Evolutionary conservation across 305 asterid genomes (phyloP).

Genomic region (Fraxinus sp.): DNA sequence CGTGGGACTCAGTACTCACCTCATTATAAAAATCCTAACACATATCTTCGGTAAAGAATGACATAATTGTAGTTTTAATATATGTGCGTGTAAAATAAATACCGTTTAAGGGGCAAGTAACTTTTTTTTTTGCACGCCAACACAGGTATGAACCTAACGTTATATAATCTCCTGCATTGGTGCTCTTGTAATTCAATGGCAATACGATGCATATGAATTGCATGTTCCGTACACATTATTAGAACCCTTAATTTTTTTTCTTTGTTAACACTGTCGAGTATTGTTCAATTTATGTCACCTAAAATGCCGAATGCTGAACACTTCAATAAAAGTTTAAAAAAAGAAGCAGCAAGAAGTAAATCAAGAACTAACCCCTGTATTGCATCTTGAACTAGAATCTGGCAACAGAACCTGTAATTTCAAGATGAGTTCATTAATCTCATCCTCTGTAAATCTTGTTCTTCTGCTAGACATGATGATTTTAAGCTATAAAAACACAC

Average conservation of each 20-base stretch:
- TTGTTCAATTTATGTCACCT: not conserved
- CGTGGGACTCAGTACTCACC: not conserved
- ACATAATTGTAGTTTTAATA: not conserved
- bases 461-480: slow-evolving; percentile 46
- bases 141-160: not conserved
- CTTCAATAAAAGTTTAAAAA: not conserved
- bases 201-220: not conserved
- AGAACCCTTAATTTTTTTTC: not conserved
- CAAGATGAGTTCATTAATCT: slow-evolving; percentile 47
- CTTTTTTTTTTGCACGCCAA: not conserved
- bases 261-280: not conserved
- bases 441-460: slow-evolving; percentile 41
- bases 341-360: not conserved
- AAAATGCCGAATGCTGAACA: not conserved
- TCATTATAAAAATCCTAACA: not conserved
- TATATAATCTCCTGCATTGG: not conserved
- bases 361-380: slow-evolving; percentile 39
- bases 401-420: slow-evolving; percentile 54
- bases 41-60: not conserved
- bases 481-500: not conserved
- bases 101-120: not conserved
- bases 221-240: not conserved
- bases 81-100: not conserved
- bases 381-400: slow-evolving; percentile 37
- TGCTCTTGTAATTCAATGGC: not conserved